A percentile compares a stretch with the other conserved stretches of the same genome.
phyloP scores from a whole-genome alignment of 768 basidiomycete genomes.

The Russula virescens region DNA sequence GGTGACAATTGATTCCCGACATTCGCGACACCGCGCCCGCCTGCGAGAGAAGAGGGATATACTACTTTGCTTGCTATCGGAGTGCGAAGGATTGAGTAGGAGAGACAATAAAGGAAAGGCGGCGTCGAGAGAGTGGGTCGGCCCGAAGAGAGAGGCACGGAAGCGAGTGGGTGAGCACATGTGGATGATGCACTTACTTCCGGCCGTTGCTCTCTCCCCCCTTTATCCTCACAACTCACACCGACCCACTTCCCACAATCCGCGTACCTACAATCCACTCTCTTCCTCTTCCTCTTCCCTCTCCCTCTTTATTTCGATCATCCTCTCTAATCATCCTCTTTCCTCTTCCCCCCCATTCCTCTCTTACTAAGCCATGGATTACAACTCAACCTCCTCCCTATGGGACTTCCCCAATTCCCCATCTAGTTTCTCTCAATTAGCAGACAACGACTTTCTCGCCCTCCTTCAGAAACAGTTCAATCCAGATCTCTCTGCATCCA shows the following conservation, averaged over 20 bases:
- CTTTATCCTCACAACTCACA: neutral
- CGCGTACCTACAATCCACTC: no score
- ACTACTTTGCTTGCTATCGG: no score
- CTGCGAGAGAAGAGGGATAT: no score
- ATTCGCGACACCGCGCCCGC: no score
- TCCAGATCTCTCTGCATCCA: constrained; percentile 26
- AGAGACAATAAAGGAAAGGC: neutral
- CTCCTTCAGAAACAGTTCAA: constrained; percentile 74
- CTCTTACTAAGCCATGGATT: constrained; percentile 40
- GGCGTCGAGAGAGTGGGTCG: no score
- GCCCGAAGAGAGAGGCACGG: neutral
- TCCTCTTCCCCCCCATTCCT: neutral
- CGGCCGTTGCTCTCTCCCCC: no score
- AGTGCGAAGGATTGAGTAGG: neutral
- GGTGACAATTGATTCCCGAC: no score
- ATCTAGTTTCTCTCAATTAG: constrained; percentile 53
- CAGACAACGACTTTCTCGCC: constrained; percentile 73
- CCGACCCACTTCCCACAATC: no score
- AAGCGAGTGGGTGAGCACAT: neutral
- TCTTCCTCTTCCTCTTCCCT: neutral
- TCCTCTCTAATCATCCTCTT: neutral
- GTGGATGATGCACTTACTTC: no score
- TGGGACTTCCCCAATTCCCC: constrained; percentile 55
- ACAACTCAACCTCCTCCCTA: constrained; percentile 44
- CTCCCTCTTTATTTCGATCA: no score